Evolutionary conservation across 2,329 filamentous ascomycete species (phyloP).

Genomic region (Dactylellina sp.): DNA sequence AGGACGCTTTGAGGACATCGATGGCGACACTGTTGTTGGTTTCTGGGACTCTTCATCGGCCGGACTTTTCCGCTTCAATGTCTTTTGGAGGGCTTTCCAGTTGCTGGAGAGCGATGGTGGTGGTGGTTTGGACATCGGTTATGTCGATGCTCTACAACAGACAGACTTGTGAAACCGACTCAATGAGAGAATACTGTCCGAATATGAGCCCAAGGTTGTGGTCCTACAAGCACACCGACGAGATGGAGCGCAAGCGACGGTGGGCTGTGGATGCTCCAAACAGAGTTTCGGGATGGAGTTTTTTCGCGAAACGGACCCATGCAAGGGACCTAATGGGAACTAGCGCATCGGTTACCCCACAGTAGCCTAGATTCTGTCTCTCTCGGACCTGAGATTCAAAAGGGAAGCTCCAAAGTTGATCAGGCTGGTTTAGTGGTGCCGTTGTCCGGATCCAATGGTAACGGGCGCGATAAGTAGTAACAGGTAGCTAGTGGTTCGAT

Average conservation of each 20-base stretch:
- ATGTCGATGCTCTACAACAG: background rate
- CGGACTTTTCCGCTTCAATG: constrained; percentile 53
- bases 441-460: background rate
- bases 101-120: constrained; percentile 59
- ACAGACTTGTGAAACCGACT: background rate
- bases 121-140: constrained; percentile 45
- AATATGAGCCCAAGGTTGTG: too few species aligned
- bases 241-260: background rate
- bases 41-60: constrained; percentile 39
- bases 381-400: constrained; percentile 17
- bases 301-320: constrained; percentile 40
- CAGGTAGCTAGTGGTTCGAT: too few species aligned
- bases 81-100: constrained; percentile 60
- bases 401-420: constrained; percentile 39
- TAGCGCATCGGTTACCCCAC: constrained; percentile 25
- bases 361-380: constrained; percentile 21
- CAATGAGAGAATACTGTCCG: background rate
- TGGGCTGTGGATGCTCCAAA: constrained; percentile 13
- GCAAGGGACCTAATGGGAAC: constrained; percentile 34
- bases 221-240: background rate
- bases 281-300: constrained; percentile 51
- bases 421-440: background rate
- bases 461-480: constrained; percentile 14
- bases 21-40: constrained; percentile 10
- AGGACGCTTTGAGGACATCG: constrained; percentile 26